Evolutionary conservation across 495 filamentous ascomycete genomes (phyloP), one percentile per base, ranked within the genome.

Genomic region (Lepidopterella palustris): DNA sequence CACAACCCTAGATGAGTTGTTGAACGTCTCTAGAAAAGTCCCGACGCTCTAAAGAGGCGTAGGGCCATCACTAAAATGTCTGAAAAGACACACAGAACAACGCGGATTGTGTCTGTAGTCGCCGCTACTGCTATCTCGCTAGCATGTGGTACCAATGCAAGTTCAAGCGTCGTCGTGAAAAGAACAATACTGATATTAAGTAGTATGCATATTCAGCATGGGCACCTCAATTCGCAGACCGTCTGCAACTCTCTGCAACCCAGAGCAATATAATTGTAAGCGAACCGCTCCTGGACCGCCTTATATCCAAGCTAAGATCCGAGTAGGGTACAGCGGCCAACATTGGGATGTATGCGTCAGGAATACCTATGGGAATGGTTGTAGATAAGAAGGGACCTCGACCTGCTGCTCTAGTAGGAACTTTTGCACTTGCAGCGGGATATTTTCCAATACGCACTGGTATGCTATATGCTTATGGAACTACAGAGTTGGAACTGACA

Each of bases 191-290:
- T 67, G 23, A 70, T 45, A 18, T 18, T 48, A 21, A 5, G 5
- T 49, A 96, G 91, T 98, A 98, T 82, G 95, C 92, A 63, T 98
- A 97, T 69, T 96, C 91, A 55, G 95, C 93, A 74, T 98, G 95
- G 90, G 92, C 87, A 26, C 93, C 93, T 15, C 90, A 96, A 72
- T 96, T 97, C 66, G 91, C 91, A 24, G 84, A 91, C 59, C 82
- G 79, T 58, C 78, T 98, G 73, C 82, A 87, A 72, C 83, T 97
- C 53, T 89, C 89, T 2, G 87, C 93, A 24, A 97, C 91, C 25
- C 81, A 96, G 72, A 88, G 80, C 73, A 97, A 97, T 71, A 68
- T 97, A 58, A 95, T 98, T 66, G 87, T 89, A 77, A 70, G 84
- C n/a, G n/a, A 9, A 4, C 4, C 31, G 66, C 24, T 47, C 25